These are phyloP conservation scores for Pleurotus eryngii DNA, from an alignment of 768 basidiomycete species.

Conservation along the genomic window DNA sequence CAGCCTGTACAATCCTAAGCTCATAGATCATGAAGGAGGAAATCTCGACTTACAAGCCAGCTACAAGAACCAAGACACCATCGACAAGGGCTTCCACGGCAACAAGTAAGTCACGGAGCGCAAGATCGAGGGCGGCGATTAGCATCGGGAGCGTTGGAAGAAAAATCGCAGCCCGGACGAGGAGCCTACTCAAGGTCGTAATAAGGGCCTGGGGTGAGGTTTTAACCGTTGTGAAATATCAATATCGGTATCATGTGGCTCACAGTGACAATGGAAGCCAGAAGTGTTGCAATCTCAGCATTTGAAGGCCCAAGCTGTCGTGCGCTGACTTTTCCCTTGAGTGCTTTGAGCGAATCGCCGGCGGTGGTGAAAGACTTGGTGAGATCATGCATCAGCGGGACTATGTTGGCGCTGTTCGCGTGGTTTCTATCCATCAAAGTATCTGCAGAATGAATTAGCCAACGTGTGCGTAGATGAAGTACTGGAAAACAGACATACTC, in stretches of 20 bases:
- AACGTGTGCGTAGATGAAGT: background rate
- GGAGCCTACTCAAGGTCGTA: conserved; percentile 15
- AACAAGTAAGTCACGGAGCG: no score
- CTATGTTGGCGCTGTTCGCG: conserved; percentile 16
- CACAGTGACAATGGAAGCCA: conserved; percentile 23
- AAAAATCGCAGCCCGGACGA: conserved; percentile 15
- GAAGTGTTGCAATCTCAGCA: conserved; percentile 21
- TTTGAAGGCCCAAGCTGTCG: conserved; percentile 20
- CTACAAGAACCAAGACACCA: background rate
- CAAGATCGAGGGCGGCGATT: no score
- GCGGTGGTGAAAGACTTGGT: conserved; percentile 19
- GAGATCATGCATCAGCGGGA: conserved; percentile 19
- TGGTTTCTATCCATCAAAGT: conserved; percentile 12
- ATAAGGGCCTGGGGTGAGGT: conserved; percentile 17
- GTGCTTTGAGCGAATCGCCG: conserved; percentile 13
- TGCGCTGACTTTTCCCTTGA: conserved; percentile 8
- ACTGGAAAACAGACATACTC: conserved; percentile 4
- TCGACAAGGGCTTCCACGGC: no score
- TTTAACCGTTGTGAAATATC: background rate
- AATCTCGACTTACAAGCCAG: conserved; percentile 16
- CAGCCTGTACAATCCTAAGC: background rate
- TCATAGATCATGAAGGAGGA: background rate
- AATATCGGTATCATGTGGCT: background rate
- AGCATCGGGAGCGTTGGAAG: conserved; percentile 16
- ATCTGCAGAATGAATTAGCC: background rate